A percentile compares a stretch with the other conserved stretches of the same genome.
These are phyloP conservation scores for Dipteronia sinensis DNA, from an alignment of 345 rosid species.

Conservation along the genomic window DNA sequence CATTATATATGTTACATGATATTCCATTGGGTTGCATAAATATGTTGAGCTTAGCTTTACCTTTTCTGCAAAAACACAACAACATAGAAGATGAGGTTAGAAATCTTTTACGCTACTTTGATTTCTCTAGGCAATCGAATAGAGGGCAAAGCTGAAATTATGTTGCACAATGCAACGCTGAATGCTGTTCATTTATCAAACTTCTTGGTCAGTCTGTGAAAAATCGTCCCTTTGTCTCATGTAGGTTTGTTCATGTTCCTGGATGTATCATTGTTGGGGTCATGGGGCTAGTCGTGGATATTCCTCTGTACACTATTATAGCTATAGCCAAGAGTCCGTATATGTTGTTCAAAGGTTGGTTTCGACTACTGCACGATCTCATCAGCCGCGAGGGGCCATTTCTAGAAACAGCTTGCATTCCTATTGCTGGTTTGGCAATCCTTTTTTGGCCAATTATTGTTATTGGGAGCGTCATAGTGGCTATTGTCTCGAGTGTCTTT, in stretches of 20 bases:
- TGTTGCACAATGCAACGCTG: neutral
- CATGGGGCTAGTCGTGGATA: conserved; percentile 61
- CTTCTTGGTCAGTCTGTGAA: neutral
- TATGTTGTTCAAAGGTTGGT: conserved; percentile 81
- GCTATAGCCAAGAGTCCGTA: conserved; percentile 72
- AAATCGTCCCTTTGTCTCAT: conserved; percentile 11
- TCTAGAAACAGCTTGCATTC: conserved; percentile 81
- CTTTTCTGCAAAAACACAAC: neutral
- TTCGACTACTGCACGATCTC: conserved; percentile 62
- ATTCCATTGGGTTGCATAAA: neutral
- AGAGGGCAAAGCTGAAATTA: neutral
- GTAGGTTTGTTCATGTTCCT: conserved; percentile 74
- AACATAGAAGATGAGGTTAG: neutral
- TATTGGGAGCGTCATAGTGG: conserved; percentile 57
- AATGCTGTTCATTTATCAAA: neutral
- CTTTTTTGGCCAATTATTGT: conserved; percentile 81
- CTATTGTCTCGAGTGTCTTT: conserved; percentile 66
- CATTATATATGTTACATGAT: neutral
- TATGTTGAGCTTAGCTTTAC: neutral
- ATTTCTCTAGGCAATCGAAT: conserved; percentile 9
- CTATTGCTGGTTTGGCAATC: conserved; percentile 77
- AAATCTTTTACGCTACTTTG: conserved; percentile 6
- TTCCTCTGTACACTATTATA: conserved; percentile 69
- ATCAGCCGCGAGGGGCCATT: conserved; percentile 79
- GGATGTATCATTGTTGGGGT: conserved; percentile 71